A percentile compares a stretch with the other conserved stretches of the same genome.
Evolutionary conservation across 106 monocot species (phyloP).

Genomic region (Amphibolis antarctica): DNA sequence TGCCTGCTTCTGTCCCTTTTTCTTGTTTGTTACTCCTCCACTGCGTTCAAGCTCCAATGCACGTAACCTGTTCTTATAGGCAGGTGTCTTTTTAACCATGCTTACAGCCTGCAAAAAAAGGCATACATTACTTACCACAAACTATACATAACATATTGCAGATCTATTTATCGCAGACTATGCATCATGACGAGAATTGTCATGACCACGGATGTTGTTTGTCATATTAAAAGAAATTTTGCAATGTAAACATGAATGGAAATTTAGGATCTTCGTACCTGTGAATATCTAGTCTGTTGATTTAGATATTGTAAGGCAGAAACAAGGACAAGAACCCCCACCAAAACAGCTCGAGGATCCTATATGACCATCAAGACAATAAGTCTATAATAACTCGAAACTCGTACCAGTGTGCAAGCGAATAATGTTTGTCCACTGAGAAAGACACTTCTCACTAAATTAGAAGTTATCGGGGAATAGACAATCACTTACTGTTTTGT

Average conservation of each 20-base stretch:
- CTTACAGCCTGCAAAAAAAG: constrained; percentile 48
- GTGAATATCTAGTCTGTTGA: constrained; percentile 67
- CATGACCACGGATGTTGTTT: too few species aligned
- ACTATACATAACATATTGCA: neutral
- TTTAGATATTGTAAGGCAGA: constrained; percentile 90
- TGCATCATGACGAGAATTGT: too few species aligned
- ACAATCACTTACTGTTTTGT: constrained; percentile 65
- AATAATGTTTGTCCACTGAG: neutral
- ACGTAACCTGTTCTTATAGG: constrained; percentile 76
- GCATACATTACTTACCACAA: too few species aligned
- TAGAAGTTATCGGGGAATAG: neutral
- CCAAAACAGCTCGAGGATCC: constrained; percentile 87
- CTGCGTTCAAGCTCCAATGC: constrained; percentile 83
- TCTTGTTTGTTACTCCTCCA: constrained; percentile 67
- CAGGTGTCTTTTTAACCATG: constrained; percentile 96
- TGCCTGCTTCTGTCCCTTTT: constrained; percentile 70
- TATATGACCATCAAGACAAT: constrained; percentile 7
- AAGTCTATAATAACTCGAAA: too few species aligned
- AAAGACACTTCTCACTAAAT: neutral
- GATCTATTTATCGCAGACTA: neutral
- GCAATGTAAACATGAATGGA: neutral
- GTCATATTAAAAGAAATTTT: neutral
- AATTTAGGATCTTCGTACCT: constrained; percentile 33
- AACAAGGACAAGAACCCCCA: constrained; percentile 80
- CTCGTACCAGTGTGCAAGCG: neutral